Evolutionary conservation across 129 eudicot species (phyloP), one percentile per base, ranked within the genome.

Genomic region (Flaveria ramosissima): DNA sequence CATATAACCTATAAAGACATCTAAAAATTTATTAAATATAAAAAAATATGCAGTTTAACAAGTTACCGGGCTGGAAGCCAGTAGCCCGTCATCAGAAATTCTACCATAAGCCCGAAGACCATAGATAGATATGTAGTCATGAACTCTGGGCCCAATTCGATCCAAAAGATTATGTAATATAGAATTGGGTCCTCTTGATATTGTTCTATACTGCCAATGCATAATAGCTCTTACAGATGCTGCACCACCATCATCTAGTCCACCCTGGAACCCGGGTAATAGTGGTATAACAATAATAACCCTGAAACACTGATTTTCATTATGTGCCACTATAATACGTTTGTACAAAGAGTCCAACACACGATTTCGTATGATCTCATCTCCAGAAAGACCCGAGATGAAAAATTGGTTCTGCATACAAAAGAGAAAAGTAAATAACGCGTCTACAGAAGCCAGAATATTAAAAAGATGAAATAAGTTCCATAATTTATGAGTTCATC

Each of bases 181-280:
- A 70, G 98, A 94, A 83, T 86, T 83, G 19, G 79, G 81, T 47
- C 97, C 98, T 83, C 98, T 81, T 43, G 89, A 91, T 78, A 94
- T 94, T 41, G 98, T 94, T 73, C 98, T 88, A 85, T 94, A 88
- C 74, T 94, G 98, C 98, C 98, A 94, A 66, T 94, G 98, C 97
- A 94, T 89, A 77, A 94, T 94, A 69, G 98, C 93, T 84, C 98
- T 84, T 79, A 94, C 98, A 83, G 98, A 91, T 78, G 98, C 98
- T 30, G 98, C 98, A 65, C 98, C 98, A 27, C 88, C 88, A 83
- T 94, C 97, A 86, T 94, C 97, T 67, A 94, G 81, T 65, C 98
- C 98, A 74, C 98, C 98, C 90, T 93, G 98, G 83, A 94, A 94
- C 64, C 98, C 98, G 48, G 98, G 98, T 78, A 94, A 85, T 78